These are phyloP conservation scores for Escovopsis weberi DNA, from an alignment of 2,329 filamentous ascomycete genomes.

Conservation along the genomic window DNA sequence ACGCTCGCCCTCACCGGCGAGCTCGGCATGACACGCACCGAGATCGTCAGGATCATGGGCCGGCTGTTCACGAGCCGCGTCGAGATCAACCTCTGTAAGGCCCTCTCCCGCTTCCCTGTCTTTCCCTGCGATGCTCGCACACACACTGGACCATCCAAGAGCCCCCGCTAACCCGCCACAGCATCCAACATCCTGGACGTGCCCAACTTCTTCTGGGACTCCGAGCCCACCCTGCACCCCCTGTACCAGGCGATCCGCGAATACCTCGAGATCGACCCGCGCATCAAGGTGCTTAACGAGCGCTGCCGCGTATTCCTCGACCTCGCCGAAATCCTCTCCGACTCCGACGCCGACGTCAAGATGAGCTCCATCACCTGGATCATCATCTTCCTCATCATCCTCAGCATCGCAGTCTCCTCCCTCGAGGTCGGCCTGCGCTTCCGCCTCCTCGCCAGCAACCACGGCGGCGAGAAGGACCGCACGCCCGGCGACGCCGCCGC, in stretches of 20 bases:
- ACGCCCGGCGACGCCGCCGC: constrained; percentile 3
- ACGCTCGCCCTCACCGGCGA: constrained; percentile 77
- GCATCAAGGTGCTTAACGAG: constrained; percentile 94
- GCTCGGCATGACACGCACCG: constrained; percentile 77
- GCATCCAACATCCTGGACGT: constrained; percentile 93
- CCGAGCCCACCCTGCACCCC: constrained; percentile 85
- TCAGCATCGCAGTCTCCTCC: constrained; percentile 83
- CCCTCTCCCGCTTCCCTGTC: neutral
- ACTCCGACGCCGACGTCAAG: constrained; percentile 83
- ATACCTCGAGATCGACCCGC: constrained; percentile 92
- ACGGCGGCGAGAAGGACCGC: constrained; percentile 4
- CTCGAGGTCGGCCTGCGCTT: constrained; percentile 83
- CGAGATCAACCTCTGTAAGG: constrained; percentile 90
- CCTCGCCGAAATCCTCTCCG: constrained; percentile 84
- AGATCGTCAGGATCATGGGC: constrained; percentile 86
- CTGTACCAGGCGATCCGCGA: constrained; percentile 90
- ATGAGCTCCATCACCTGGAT: constrained; percentile 98
- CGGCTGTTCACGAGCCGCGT: constrained; percentile 85
- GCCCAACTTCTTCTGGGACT: constrained; percentile 97
- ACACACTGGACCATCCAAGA: neutral
- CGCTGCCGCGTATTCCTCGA: constrained; percentile 93
- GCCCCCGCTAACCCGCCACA: constrained; percentile 1
- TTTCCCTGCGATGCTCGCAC: too few species aligned
- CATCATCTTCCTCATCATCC: constrained; percentile 81
- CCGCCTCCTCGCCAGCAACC: constrained; percentile 42